Conservation (phyloP, 257 asterid genomes). For the Lycium barbarum region DNA sequence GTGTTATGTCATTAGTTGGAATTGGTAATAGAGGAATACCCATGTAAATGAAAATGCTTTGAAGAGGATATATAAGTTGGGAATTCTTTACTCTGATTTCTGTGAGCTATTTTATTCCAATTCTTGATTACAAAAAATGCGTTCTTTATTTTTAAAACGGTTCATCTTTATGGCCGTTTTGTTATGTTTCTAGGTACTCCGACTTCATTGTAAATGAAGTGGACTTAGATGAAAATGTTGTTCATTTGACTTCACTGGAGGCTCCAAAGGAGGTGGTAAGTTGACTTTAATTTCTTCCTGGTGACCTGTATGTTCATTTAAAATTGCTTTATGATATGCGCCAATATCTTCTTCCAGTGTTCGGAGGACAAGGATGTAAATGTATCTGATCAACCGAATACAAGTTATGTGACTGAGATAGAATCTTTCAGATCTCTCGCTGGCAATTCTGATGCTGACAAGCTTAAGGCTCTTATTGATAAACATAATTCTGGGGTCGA, state of each 20-base stretch:
- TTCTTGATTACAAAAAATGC: not conserved
- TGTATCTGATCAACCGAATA: conserved; percentile 52
- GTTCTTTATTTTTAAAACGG: not conserved
- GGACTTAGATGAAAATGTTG: conserved; percentile 80
- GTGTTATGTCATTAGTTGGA: not conserved
- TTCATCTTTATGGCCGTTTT: conserved; percentile 26
- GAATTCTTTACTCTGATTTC: not conserved
- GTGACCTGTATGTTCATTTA: not conserved
- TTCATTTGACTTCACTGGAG: conserved; percentile 74
- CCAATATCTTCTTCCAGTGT: conserved; percentile 49
- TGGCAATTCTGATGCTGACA: conserved; percentile 72
- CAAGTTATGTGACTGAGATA: conserved; percentile 64
- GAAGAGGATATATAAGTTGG: not conserved
- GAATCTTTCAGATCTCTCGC: conserved; percentile 78
- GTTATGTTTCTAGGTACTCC: conserved; percentile 66
- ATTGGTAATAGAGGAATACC: not conserved
- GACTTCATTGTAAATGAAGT: conserved; percentile 98
- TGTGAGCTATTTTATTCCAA: not conserved
- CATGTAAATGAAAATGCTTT: not conserved
- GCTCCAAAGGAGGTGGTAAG: conserved; percentile 70
- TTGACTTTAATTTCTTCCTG: conserved; percentile 17
- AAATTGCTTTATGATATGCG: conserved; percentile 25
- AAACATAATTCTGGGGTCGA: conserved; percentile 57
- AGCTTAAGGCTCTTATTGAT: conserved; percentile 58
- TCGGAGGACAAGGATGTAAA: conserved; percentile 60